phyloP scores from a whole-genome alignment of 108 stramenopile genomes.

The Discostella pseudostelligera region DNA sequence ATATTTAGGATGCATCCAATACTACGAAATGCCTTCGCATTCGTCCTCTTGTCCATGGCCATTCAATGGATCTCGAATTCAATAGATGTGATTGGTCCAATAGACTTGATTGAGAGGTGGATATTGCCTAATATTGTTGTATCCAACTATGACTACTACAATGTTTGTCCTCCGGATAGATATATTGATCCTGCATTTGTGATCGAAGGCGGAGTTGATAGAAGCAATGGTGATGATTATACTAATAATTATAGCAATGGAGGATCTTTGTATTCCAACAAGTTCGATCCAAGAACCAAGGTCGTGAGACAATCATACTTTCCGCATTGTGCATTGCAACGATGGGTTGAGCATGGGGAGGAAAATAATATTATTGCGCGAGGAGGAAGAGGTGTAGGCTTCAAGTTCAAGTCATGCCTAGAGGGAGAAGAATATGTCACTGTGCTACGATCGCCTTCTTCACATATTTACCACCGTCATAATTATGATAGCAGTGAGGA shows the following conservation, averaged over 20 bases:
- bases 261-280: not conserved
- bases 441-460: not conserved
- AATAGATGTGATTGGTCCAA: too few species aligned
- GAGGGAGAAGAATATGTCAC: slow-evolving; percentile 18
- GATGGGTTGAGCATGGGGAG: slow-evolving; percentile 1
- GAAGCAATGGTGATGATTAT: not conserved
- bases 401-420: not conserved
- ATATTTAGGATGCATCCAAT: too few species aligned
- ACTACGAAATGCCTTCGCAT: too few species aligned
- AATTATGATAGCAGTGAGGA: slow-evolving; percentile 1
- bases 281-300: slow-evolving; percentile 13
- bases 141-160: too few species aligned
- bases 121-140: too few species aligned
- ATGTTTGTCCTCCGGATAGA: not conserved
- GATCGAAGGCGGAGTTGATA: not conserved
- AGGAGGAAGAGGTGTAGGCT: too few species aligned
- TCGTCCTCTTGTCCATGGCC: too few species aligned
- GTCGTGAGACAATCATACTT: slow-evolving; percentile 1
- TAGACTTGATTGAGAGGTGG: too few species aligned
- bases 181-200: not conserved
- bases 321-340: slow-evolving; percentile 16
- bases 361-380: too few species aligned
- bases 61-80: too few species aligned
- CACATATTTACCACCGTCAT: not conserved
- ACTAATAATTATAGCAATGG: too few species aligned